A percentile compares a stretch with the other conserved stretches of the same genome.
Evolutionary conservation across 1,284 basidiomycete genomes (phyloP).

Genomic region (Fomitopsis betulina): DNA sequence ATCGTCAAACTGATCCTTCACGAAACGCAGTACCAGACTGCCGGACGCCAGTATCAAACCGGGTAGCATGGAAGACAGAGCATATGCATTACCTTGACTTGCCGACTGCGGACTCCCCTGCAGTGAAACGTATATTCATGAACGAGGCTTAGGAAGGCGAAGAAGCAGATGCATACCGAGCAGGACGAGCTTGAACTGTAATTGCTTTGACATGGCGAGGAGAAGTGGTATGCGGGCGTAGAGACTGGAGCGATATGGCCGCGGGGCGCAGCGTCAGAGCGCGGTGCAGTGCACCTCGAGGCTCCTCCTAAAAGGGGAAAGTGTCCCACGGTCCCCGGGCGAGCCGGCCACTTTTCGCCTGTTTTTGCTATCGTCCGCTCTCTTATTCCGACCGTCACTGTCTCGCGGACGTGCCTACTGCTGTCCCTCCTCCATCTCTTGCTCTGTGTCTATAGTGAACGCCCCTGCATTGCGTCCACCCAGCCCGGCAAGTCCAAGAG

Average conservation of each 20-base stretch:
- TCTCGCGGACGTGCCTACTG: background rate
- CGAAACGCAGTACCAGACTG: constrained; percentile 91
- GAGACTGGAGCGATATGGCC: constrained; percentile 16
- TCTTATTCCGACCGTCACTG: constrained; percentile 11
- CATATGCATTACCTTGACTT: constrained; percentile 74
- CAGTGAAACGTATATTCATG: background rate
- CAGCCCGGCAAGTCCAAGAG: background rate
- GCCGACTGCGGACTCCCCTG: constrained; percentile 95
- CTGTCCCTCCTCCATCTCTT: background rate
- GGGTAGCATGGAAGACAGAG: constrained; percentile 6
- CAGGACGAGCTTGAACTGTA: constrained; percentile 88
- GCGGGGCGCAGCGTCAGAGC: constrained; percentile 19
- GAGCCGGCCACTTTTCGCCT: background rate
- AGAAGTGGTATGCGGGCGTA: constrained; percentile 17
- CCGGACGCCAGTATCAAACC: constrained; percentile 6
- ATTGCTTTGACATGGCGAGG: constrained; percentile 74
- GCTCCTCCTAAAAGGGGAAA: constrained; percentile 3
- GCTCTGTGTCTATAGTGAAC: constrained; percentile 3
- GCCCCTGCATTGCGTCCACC: background rate
- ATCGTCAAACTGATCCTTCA: constrained; percentile 97
- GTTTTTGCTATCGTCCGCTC: constrained; percentile 12
- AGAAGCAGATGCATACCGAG: constrained; percentile 54
- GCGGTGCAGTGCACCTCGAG: constrained; percentile 8
- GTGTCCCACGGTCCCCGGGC: constrained; percentile 1
- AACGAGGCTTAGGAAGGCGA: background rate